phyloP scores from a whole-genome alignment of 768 basidiomycete genomes.

The Leccinum disarticulatum region DNA sequence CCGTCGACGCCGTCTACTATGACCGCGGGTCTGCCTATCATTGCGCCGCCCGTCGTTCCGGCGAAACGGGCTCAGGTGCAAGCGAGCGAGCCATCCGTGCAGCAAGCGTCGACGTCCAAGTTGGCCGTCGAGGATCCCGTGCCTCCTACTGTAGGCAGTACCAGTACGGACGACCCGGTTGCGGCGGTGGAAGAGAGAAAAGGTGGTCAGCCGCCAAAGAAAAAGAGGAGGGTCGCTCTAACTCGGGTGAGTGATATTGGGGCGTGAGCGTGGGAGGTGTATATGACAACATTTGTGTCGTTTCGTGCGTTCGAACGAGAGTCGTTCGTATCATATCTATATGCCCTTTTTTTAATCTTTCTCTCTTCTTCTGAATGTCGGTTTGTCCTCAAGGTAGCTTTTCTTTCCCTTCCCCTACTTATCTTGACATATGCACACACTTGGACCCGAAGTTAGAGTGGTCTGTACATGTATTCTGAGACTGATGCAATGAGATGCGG shows the following conservation, averaged over 20 bases:
- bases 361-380: conserved; percentile 4
- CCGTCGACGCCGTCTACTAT: conserved; percentile 29
- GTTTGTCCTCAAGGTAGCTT: conserved; percentile 7
- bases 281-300: conserved; percentile 3
- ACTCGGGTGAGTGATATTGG: conserved; percentile 64
- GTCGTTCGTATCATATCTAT: conserved; percentile 12
- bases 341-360: conserved; percentile 9
- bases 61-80: conserved; percentile 40
- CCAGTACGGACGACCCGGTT: conserved; percentile 6
- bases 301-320: conserved; percentile 1
- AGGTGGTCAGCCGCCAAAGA: conserved; percentile 67
- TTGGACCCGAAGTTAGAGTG: conserved; percentile 1
- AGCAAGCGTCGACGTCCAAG: conserved; percentile 30
- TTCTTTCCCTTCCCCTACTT: not conserved
- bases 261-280: conserved; percentile 15
- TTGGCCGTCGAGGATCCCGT: conserved; percentile 27
- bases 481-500: conserved; percentile 21
- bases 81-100: conserved; percentile 9
- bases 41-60: conserved; percentile 32
- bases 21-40: conserved; percentile 37
- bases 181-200: conserved; percentile 22
- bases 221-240: conserved; percentile 79
- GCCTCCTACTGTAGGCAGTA: conserved; percentile 13
- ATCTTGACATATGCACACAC: conserved; percentile 13
- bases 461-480: conserved; percentile 24